These are phyloP conservation scores for Tothia fuscella DNA, from an alignment of 2,329 filamentous ascomycete genomes.

Conservation along the genomic window DNA sequence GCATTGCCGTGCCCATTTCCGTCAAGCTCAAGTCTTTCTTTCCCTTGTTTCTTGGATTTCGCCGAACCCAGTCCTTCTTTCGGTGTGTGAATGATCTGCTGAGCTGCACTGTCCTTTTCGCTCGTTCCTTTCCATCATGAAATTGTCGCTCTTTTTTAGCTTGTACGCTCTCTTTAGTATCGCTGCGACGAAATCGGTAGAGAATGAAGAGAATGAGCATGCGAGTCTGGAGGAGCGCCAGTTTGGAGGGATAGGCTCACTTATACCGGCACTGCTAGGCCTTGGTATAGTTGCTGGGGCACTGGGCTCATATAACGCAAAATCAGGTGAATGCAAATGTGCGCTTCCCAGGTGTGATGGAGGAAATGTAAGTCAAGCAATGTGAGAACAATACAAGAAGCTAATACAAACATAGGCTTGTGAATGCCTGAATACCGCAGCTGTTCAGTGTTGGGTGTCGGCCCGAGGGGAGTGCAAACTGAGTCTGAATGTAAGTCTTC, in stretches of 20 bases:
- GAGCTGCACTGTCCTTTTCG: too few species aligned
- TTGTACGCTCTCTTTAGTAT: not conserved
- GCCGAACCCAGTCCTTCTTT: too few species aligned
- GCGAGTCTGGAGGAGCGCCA: not conserved
- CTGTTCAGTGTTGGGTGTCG: not conserved
- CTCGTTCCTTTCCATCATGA: too few species aligned
- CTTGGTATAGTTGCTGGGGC: not conserved
- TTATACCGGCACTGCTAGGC: too few species aligned
- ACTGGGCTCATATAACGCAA: not conserved
- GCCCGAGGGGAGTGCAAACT: not conserved
- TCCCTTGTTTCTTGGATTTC: too few species aligned
- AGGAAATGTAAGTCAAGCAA: not conserved
- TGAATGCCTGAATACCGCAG: slow-evolving; percentile 1
- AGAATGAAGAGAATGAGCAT: not conserved
- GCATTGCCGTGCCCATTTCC: too few species aligned
- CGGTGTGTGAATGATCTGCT: too few species aligned
- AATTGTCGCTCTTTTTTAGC: not conserved
- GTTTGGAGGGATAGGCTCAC: not conserved
- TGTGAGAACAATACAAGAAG: too few species aligned
- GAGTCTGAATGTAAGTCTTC: not conserved
- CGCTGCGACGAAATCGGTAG: not conserved
- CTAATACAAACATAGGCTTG: not conserved
- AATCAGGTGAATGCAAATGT: not conserved
- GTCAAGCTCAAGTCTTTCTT: too few species aligned
- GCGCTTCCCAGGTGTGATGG: not conserved